Conservation (phyloP, 805 yeast species). For the Lipomyces orientalis region DNA sequence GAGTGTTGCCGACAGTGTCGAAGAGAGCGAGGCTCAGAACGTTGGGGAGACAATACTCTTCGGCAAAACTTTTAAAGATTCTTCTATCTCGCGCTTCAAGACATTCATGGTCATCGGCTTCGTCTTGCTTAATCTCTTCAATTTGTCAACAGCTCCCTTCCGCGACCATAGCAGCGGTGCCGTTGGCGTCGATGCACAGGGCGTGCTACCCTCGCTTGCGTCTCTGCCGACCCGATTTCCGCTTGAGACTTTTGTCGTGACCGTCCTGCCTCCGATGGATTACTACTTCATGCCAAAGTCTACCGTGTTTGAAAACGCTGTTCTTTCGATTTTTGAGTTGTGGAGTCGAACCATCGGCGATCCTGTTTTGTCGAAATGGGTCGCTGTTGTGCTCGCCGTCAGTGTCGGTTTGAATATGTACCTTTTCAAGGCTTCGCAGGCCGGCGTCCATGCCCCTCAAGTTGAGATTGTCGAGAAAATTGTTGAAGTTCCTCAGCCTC, state of each 20-base stretch:
- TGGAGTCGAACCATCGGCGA: slow-evolving; percentile 77
- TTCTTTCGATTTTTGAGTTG: slow-evolving; percentile 57
- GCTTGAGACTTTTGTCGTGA: slow-evolving; percentile 40
- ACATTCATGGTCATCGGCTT: slow-evolving; percentile 44
- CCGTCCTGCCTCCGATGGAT: slow-evolving; percentile 49
- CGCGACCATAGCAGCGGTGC: slow-evolving; percentile 31
- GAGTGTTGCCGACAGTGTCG: slow-evolving; percentile 57
- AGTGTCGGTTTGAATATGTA: slow-evolving; percentile 84
- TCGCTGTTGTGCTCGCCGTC: slow-evolving; percentile 72
- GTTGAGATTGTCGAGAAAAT: slow-evolving; percentile 45
- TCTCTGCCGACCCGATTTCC: slow-evolving; percentile 23
- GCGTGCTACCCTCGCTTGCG: slow-evolving; percentile 29
- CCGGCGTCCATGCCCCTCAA: slow-evolving; percentile 34
- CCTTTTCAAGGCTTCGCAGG: slow-evolving; percentile 76
- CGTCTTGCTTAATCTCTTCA: slow-evolving; percentile 47
- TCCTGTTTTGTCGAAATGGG: slow-evolving; percentile 75
- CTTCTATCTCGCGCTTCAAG: slow-evolving; percentile 42
- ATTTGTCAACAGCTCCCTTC: slow-evolving; percentile 47
- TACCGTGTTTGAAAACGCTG: slow-evolving; percentile 59
- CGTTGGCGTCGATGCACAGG: slow-evolving; percentile 26
- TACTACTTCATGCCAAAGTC: slow-evolving; percentile 41
- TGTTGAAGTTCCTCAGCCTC: slow-evolving; percentile 45
- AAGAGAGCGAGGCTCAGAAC: slow-evolving; percentile 28
- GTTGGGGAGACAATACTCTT: slow-evolving; percentile 28
- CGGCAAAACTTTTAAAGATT: slow-evolving; percentile 28